phyloP scores from a whole-genome alignment of 116 monocot genomes.

The Dioscorea cayenensis region DNA sequence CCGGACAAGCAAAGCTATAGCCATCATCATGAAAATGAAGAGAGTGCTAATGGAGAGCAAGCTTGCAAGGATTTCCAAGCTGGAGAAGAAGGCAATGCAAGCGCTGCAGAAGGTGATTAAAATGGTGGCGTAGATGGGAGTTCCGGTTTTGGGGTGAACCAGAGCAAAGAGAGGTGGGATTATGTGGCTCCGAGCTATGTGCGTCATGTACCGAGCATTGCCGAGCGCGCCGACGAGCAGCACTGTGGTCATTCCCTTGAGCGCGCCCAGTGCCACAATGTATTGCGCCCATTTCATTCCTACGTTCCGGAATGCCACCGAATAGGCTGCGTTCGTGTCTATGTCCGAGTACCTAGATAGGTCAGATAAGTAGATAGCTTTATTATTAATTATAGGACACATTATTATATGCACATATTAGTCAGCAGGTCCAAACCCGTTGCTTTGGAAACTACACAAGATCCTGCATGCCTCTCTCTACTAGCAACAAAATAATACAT shows the following conservation, averaged over 20 bases:
- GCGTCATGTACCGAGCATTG: conserved; percentile 69
- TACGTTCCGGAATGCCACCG: conserved; percentile 41
- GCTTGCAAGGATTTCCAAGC: conserved; percentile 51
- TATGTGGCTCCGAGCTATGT: conserved; percentile 64
- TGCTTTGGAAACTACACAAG: too few relatives aligned
- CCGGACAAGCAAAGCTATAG: conserved; percentile 50
- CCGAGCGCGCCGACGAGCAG: conserved; percentile 59
- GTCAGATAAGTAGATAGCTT: too few relatives aligned
- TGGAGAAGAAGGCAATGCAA: conserved; percentile 58
- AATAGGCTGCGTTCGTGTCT: conserved; percentile 54
- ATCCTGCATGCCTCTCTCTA: too few relatives aligned
- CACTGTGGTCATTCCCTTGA: conserved; percentile 70
- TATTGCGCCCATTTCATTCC: conserved; percentile 74
- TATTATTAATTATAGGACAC: too few relatives aligned
- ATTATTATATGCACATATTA: too few relatives aligned
- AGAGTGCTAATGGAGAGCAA: conserved; percentile 61
- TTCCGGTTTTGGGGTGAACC: conserved; percentile 62
- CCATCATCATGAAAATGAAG: conserved; percentile 73
- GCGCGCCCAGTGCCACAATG: conserved; percentile 60
- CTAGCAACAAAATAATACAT: too few relatives aligned
- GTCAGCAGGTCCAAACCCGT: too few relatives aligned
- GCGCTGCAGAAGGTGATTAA: conserved; percentile 37
- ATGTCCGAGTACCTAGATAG: conserved; percentile 29
- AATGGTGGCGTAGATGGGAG: conserved; percentile 66
- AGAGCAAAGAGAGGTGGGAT: conserved; percentile 64